A percentile compares a stretch with the other conserved stretches of the same genome.
phyloP scores from a whole-genome alignment of 306 rosid species.

The Dalbergia cultrata region DNA sequence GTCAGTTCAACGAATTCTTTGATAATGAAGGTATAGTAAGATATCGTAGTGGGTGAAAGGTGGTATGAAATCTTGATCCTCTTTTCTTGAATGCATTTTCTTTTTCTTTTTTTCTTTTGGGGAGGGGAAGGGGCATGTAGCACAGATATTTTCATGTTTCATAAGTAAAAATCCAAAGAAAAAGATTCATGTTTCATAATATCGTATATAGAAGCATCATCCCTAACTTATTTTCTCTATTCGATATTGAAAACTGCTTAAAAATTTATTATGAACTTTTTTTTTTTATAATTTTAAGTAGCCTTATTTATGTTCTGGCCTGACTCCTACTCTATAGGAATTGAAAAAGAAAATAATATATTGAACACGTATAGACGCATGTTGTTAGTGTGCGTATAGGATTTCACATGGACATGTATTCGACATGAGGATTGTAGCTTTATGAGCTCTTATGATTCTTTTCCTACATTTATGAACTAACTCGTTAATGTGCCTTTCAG shows the following conservation, averaged over 20 bases:
- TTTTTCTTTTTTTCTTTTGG: no score
- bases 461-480: constrained; percentile 19
- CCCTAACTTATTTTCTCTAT: not conserved
- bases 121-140: not conserved
- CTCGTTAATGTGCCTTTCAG: constrained; percentile 53
- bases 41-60: no score
- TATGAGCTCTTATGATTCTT: constrained; percentile 9
- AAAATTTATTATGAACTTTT: no score
- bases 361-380: no score
- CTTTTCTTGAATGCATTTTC: not conserved
- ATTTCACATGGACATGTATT: not conserved
- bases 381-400: not conserved
- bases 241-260: not conserved
- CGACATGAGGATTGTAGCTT: not conserved
- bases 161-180: not conserved
- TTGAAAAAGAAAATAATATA: no score
- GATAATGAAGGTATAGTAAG: no score
- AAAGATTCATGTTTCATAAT: not conserved
- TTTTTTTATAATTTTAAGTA: no score
- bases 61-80: not conserved
- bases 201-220: not conserved
- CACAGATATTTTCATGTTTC: no score
- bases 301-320: no score
- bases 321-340: not conserved
- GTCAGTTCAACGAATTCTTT: no score